Evolutionary conservation across 225 moss, liverwort and hornwort species (phyloP), one percentile per base, ranked within the genome.

Genomic region (Pseudisothecium myosuroides): DNA sequence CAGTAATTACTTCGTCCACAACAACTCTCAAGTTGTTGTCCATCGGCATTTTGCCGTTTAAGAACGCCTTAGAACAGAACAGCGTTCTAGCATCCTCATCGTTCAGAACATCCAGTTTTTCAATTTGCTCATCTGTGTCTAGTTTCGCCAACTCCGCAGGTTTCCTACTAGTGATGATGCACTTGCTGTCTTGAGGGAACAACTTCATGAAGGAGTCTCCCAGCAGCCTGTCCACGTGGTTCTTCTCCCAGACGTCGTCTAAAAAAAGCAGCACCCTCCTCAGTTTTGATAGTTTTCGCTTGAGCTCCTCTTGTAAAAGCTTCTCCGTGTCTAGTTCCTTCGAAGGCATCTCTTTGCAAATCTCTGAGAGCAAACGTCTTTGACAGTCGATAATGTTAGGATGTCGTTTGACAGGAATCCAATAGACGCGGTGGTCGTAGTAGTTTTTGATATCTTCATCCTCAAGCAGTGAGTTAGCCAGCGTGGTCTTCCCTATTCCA

Each of bases 211-310:
- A 92, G n/a, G 81, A 36, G 37, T 90, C 86, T 69, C 92, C 93
- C n/a, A 93, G 80, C 64, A 93, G 50, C 37, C 80, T 86, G 69
- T 92, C 90, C 84, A 93, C 90, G 69, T 93, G 88, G 19, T 88
- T 6, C 88, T 92, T 93, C 75, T 90, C 61, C 93, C 90, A 93
- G 52, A 93, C 92, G 80, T 93, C 93, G 59, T 93, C 93, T 52
- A 93, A 50, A 24, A 93, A 90, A 37, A 93, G 80, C 11, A 93
- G 74, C 12, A 86, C 76, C 82, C 67, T 92, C 81, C 43, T 90
- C 68, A 60, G 77, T 85, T 73, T 60, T 23, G 58, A 85, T 50
- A 91, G 37, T 80, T 90, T 89, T 36, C 5, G 79, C 62, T 54
- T 59, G 2, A 93, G 90, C 77, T 91, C 90, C 27, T 82, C 73